Conservation (phyloP, 495 filamentous ascomycete species). For the Trichocladium antarcticum region DNA sequence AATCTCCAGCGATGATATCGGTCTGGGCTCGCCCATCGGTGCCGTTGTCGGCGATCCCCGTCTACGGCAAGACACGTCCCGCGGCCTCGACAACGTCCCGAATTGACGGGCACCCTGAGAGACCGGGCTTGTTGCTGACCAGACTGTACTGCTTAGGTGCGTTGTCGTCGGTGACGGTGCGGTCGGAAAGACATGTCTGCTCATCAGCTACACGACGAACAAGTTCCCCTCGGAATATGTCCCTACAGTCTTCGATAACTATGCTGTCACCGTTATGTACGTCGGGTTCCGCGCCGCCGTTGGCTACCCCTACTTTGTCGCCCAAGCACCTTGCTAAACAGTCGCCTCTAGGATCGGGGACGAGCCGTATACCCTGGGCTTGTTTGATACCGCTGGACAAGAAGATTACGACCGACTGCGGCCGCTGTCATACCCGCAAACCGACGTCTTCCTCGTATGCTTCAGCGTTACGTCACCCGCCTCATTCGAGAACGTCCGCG, state of each 20-base stretch:
- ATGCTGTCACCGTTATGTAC: constrained; percentile 98
- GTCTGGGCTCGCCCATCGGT: too few species aligned
- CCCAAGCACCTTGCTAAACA: constrained; percentile 5
- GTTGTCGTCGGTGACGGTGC: constrained; percentile 99
- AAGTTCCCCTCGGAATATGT: constrained; percentile 99
- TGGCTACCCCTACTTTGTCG: not conserved
- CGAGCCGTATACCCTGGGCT: constrained; percentile 91
- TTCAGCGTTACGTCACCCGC: constrained; percentile 98
- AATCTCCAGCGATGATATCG: too few species aligned
- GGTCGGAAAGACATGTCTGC: constrained; percentile 94
- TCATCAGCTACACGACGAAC: constrained; percentile 99
- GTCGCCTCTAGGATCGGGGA: constrained; percentile 74
- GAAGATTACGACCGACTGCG: constrained; percentile 98
- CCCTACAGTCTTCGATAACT: constrained; percentile 98
- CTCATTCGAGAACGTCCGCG: constrained; percentile 96
- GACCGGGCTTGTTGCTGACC: constrained; percentile 13
- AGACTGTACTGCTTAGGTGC: constrained; percentile 49
- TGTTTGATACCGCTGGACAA: constrained; percentile 98
- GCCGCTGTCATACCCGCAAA: constrained; percentile 94
- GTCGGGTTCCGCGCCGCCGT: constrained; percentile 29
- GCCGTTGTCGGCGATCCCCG: too few species aligned
- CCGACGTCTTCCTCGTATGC: constrained; percentile 96
- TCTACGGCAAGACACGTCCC: not conserved
- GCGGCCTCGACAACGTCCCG: not conserved
- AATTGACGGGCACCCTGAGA: not conserved